Base-by-base conservation (phyloP, 2,329 filamentous ascomycete genomes). In the Macrophomina pseudophaseolina region DNA sequence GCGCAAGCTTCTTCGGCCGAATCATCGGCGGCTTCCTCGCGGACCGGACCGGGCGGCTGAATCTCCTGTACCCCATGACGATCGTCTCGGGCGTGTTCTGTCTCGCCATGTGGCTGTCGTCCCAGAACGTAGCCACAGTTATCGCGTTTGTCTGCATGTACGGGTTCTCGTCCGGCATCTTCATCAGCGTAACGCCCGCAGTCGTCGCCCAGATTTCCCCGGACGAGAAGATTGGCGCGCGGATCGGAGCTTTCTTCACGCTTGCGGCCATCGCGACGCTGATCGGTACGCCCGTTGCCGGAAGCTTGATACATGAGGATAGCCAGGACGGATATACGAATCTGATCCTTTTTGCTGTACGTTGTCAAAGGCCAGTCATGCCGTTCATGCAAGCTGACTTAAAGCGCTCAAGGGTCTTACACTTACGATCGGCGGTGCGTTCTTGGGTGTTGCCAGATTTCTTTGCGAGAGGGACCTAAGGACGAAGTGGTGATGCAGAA, bases 21-120 rank as follows among this genome's bases (percentile, higher is more conserved):
- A 83, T 85, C 32, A 73, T 88, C 1, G 85, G 86, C 1, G 85
- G 85, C 5, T 81, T 82, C 28, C 67, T 86, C 8, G 86, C 81
- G 8, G 86, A 88, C 71, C 81, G 81, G 68, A 67, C 85, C 16
- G 86, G 86, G 4, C 80, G 81, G 5, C 86, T 83, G 77, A 87
- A 87, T 71, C 7, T 38, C 7, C 35, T 38, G 35, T 8, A 8
- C 35, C 6, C 11, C 35, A 38, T 38, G 35, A 8, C 35, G 6
- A 8, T 7, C 60, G 68, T 83, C 32, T 80, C 84, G 12, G 72
- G 74, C 3, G 78, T 84, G 46, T 69, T 85, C 2, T 76, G 82
- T 1, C 74, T 87, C 0, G 84, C 79, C 33, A 74, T 90, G 1
- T 86, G 81, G 84, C 81, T 11, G 78, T 81, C 1, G 2, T 30